Evolutionary conservation across 176 grass and related monocot species (phyloP).

Genomic region (Thinopyrum elongatum): DNA sequence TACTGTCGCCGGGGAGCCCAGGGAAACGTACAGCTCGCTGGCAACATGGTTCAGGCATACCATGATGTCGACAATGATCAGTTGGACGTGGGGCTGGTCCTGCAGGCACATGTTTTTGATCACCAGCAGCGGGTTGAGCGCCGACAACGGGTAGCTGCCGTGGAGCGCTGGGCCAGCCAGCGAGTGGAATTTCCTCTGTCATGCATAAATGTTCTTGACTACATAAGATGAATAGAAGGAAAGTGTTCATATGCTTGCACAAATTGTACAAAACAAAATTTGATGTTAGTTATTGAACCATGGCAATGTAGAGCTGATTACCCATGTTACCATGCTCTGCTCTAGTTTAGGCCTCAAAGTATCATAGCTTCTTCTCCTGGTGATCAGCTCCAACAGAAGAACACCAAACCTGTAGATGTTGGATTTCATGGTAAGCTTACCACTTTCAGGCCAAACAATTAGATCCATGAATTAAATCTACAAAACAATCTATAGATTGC

Average conservation of each 20-base stretch:
- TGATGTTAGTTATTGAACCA: background rate
- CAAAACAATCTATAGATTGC: no score
- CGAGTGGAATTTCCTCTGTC: conserved; percentile 64
- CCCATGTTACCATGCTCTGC: conserved; percentile 69
- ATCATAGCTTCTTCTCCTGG: conserved; percentile 73
- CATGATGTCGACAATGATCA: conserved; percentile 63
- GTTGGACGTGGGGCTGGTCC: conserved; percentile 79
- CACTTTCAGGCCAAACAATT: conserved; percentile 17
- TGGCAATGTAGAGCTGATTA: conserved; percentile 26
- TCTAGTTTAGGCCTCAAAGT: conserved; percentile 51
- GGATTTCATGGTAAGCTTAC: conserved; percentile 82
- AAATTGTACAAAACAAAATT: background rate
- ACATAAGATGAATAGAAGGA: conserved; percentile 7
- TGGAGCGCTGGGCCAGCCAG: conserved; percentile 66
- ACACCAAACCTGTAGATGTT: conserved; percentile 91
- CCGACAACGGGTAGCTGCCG: conserved; percentile 48
- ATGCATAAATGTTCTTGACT: conserved; percentile 71
- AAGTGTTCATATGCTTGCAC: background rate
- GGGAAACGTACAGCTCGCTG: conserved; percentile 44
- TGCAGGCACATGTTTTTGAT: conserved; percentile 89
- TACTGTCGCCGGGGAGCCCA: conserved; percentile 22
- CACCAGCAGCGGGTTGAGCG: conserved; percentile 74
- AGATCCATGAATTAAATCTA: no score
- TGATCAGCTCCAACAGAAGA: conserved; percentile 83
- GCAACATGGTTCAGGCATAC: conserved; percentile 68